phyloP scores from a whole-genome alignment of 257 asterid genomes.

The Nemophila menziesii region DNA sequence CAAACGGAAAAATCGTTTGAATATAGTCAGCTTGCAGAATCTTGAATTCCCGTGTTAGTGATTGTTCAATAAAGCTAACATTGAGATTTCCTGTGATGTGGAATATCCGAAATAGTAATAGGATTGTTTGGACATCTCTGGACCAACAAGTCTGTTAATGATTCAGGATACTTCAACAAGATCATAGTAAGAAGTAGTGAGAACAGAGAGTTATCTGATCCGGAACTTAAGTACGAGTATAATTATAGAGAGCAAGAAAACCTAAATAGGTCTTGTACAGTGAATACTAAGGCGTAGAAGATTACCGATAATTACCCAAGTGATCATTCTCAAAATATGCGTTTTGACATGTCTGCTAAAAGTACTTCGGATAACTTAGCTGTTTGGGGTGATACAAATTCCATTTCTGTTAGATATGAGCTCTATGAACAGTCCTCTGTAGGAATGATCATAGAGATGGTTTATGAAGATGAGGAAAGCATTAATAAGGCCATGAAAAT shows the following conservation, averaged over 20 bases:
- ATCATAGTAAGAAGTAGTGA: constrained; percentile 15
- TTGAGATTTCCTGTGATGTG: constrained; percentile 33
- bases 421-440: constrained; percentile 1
- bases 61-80: constrained; percentile 43
- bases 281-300: constrained; percentile 10
- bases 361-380: constrained; percentile 8
- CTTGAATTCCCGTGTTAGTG: constrained; percentile 25
- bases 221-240: constrained; percentile 36
- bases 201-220: too few relatives aligned
- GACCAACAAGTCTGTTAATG: constrained; percentile 40
- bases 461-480: constrained; percentile 9
- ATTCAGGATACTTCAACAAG: too few relatives aligned
- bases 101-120: constrained; percentile 25
- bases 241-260: constrained; percentile 34
- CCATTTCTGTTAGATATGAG: constrained; percentile 30
- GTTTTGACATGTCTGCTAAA: constrained; percentile 32
- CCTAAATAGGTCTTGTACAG: constrained; percentile 23
- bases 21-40: constrained; percentile 43
- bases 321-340: constrained; percentile 36
- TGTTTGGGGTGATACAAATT: constrained; percentile 37
- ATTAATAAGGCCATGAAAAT: constrained; percentile 15
- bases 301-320: constrained; percentile 28
- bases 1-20: constrained; percentile 26
- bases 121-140: constrained; percentile 34
- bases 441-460: neutral